Evolutionary conservation across 768 basidiomycete genomes (phyloP), one percentile per base, ranked within the genome.

Genomic region (Sarcomyxa edulis): DNA sequence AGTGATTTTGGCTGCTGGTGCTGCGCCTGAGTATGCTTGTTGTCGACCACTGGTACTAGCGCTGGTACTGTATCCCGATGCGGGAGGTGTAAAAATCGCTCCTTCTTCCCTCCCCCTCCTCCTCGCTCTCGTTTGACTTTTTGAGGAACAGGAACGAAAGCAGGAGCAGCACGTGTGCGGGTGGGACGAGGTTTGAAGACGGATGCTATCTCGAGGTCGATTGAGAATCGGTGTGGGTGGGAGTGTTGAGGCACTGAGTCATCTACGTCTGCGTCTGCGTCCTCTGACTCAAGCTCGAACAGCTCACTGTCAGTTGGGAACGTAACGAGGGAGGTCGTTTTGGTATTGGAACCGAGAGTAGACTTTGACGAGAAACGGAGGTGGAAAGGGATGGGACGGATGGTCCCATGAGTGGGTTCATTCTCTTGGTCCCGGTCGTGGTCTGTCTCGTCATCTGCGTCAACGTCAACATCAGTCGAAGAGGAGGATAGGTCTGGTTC

Each of bases 111-210:
- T 54, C 47, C 52, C 51, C 30, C 48, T 44, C 42, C 51, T 51
- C 31, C 38, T 29, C 48, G 48, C 51, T 26, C 28, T 36, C 7
- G 10, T 20, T 30, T 46, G 18, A 21, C 39, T 38, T 32, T 47
- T 48, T 18, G 25, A 15, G 9, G 16, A 19, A 9, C 32, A 25
- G 24, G 37, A 25, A 18, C 37, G 39, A 31, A 47, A 42, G 22
- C 47, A 29, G 42, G 40, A 11, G 27, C 24, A 50, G 56, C 52
- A 11, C 64, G 65, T 6, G 58, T 61, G 37, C 74, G 78, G 47
- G 72, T 60, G 2, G 83, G 82, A 1, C 80, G 74, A 1, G 84
- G 84, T 48, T 87, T 86, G 63, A 76, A 85, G 7, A 88, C 85
- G 3, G 77, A 69, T 3, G 73, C 61, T 33, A 87, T 84, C 50